Base-by-base conservation (phyloP, 805 yeast species). In the Kuraishia cidri region DNA sequence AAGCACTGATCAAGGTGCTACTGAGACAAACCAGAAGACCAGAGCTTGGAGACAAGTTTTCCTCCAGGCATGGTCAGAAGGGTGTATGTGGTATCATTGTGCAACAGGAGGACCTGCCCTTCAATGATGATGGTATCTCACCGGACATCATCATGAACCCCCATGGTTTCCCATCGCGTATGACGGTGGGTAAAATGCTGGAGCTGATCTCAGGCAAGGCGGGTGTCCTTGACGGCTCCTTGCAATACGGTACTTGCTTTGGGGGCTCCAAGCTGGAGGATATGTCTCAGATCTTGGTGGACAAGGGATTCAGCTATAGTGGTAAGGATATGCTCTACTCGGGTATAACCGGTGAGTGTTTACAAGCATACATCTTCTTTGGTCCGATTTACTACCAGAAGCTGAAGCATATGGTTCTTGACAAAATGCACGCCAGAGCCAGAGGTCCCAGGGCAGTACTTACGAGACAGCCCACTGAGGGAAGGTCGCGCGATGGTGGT, bases 51-150 rank as follows among this genome's bases (percentile, higher is more conserved):
- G 98, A 92, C 52, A 92, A 92, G 58, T 92, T 92, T 51, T 87
- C 97, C 2, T 86, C 96, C 1, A 76, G 98, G 59, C 97, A 90
- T 62, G 98, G 98, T 25, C 98, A 90, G 57, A 90, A 90, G 66
- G 98, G 98, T 75, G 97, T 92, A 20, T 90, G 97, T 66, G 97
- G 98, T 61, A 86, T 92, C 45, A 92, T 90, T 55, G 97, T 90
- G 4, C 87, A 86, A 45, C 97, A 90, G 54, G 97, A 90, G 46
- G 98, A 90, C 50, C 69, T 90, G 69, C 98, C 98, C 10, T 90
- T 90, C 60, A 85, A 79, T 52, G 97, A 92, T 46, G 72, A 78
- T 37, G 98, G 98, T 53, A 72, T 92, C 17, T 66, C 75, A 3
- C 98, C 98, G 0, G 98, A 90, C 62, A 88, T 90, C 43, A 90